A percentile compares a stretch with the other conserved stretches of the same genome.
Evolutionary conservation across 139 green algal species (phyloP).

Genomic region (Closterium sp.): DNA sequence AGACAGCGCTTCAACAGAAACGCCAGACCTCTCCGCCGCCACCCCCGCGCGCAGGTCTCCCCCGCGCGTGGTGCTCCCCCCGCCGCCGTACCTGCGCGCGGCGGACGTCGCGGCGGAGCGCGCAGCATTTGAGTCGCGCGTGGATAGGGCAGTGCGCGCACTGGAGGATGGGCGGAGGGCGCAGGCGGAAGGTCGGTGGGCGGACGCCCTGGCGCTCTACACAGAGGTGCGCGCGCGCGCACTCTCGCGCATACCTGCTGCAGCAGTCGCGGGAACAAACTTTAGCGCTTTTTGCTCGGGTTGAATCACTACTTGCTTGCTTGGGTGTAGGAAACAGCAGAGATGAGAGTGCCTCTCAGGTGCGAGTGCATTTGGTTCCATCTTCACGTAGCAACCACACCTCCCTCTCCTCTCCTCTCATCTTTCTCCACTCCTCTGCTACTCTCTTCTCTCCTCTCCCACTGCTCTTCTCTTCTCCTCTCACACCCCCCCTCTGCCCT

Average conservation of each 20-base stretch:
- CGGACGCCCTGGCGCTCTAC: not conserved
- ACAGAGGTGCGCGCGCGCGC: not conserved
- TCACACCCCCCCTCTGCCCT: too few species aligned
- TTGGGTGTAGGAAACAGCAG: not conserved
- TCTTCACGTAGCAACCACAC: too few species aligned
- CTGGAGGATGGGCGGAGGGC: not conserved
- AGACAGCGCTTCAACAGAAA: not conserved
- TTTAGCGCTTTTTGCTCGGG: too few species aligned
- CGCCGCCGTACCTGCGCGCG: not conserved
- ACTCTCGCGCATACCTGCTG: too few species aligned
- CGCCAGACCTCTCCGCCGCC: not conserved
- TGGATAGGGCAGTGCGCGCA: not conserved
- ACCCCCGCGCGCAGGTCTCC: not conserved
- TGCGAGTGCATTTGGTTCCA: too few species aligned
- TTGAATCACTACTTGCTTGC: not conserved
- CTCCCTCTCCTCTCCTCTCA: not conserved
- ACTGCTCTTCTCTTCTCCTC: too few species aligned
- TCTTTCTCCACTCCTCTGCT: not conserved
- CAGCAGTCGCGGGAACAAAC: too few species aligned
- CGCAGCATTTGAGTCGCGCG: not conserved
- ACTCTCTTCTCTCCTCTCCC: too few species aligned
- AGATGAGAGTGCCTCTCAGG: not conserved
- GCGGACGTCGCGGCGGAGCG: not conserved
- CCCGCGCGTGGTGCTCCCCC: not conserved
- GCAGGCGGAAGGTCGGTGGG: not conserved